phyloP scores from a whole-genome alignment of 2,329 filamentous ascomycete species.

The Botrytis deweyae region DNA sequence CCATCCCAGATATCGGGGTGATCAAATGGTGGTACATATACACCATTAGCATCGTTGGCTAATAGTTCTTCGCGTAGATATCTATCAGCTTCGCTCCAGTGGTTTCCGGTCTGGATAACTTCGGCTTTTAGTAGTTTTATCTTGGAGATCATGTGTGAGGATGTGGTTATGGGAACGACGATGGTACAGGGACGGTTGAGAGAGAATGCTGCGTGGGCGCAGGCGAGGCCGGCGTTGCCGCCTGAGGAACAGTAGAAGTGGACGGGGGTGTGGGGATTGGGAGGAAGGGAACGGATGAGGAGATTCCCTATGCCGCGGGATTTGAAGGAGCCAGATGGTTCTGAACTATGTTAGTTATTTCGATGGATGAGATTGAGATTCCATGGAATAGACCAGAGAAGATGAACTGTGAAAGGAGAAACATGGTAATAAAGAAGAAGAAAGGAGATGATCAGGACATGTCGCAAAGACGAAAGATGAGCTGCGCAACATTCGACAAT shows the following conservation, averaged over 20 bases:
- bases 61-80: conserved; percentile 62
- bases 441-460: conserved; percentile 51
- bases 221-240: conserved; percentile 83
- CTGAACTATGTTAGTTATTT: conserved; percentile 17
- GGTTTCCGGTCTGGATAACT: conserved; percentile 66
- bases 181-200: conserved; percentile 52
- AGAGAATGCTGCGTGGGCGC: conserved; percentile 67
- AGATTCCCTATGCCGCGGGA: conserved; percentile 72
- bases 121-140: conserved; percentile 66
- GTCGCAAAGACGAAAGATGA: not conserved
- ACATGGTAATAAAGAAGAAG: not conserved
- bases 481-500: not conserved
- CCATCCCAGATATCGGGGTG: conserved; percentile 67
- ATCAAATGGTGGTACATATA: conserved; percentile 72
- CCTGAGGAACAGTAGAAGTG: conserved; percentile 81
- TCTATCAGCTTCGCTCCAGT: conserved; percentile 68
- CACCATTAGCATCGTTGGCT: conserved; percentile 46
- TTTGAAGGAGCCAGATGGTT: conserved; percentile 69
- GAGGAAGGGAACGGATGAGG: conserved; percentile 51
- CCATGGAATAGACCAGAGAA: not conserved
- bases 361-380: no score
- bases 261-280: conserved; percentile 39
- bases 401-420: not conserved
- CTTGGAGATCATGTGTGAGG: conserved; percentile 69
- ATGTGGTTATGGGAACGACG: conserved; percentile 52